Conservation (phyloP, 257 asterid genomes). For the Penstemon newberryi region DNA sequence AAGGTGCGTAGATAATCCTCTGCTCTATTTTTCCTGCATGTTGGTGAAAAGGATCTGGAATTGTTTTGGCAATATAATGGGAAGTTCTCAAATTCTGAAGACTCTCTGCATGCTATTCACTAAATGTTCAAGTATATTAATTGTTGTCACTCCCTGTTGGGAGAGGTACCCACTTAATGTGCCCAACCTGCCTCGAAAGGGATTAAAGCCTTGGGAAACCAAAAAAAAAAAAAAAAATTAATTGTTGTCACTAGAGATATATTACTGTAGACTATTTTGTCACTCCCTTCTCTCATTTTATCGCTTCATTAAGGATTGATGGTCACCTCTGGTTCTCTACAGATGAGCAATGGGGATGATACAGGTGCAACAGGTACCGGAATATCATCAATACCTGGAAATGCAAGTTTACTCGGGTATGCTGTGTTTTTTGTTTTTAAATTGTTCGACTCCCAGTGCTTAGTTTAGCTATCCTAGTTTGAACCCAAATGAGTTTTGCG, state of each 20-base stretch:
- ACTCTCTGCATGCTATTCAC: constrained; percentile 8
- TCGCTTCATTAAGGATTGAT: constrained; percentile 23
- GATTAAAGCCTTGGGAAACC: too few species aligned
- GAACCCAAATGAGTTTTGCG: background rate
- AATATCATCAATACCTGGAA: constrained; percentile 73
- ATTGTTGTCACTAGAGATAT: constrained; percentile 7
- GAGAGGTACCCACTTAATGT: too few species aligned
- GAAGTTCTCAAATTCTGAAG: constrained; percentile 8
- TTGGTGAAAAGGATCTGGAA: constrained; percentile 22
- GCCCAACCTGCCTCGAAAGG: too few species aligned
- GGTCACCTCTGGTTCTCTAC: constrained; percentile 30
- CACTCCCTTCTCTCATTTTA: background rate
- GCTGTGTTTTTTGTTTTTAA: constrained; percentile 24
- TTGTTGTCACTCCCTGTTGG: constrained; percentile 6
- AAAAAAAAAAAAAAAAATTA: too few species aligned
- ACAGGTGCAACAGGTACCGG: constrained; percentile 58
- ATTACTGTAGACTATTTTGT: background rate
- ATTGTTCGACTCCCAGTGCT: too few species aligned
- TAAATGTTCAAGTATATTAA: constrained; percentile 1
- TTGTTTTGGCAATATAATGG: constrained; percentile 14
- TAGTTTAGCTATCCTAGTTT: constrained; percentile 7
- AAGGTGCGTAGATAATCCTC: constrained; percentile 53
- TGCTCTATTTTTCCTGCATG: constrained; percentile 21
- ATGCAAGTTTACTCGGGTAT: constrained; percentile 95
- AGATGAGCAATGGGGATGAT: constrained; percentile 65